Percentiles rank a stretch among this genome's conserved stretches.
phyloP scores from a whole-genome alignment of 345 rosid species.

The Garcia nutans region DNA sequence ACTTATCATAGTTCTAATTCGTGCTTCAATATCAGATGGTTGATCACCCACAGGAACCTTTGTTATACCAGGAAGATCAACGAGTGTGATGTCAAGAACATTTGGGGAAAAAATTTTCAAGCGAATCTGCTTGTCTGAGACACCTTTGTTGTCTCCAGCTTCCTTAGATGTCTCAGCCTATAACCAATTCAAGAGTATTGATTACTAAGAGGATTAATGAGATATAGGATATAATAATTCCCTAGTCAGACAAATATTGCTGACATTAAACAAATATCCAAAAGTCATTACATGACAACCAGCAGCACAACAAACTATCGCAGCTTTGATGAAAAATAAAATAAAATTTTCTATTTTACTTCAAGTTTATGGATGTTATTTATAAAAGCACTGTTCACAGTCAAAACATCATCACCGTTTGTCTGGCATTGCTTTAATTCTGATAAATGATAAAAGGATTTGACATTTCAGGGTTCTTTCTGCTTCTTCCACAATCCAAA shows the following conservation, averaged over 20 bases:
- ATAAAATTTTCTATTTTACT: neutral
- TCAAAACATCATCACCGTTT: neutral
- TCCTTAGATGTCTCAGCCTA: conserved; percentile 86
- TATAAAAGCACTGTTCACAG: neutral
- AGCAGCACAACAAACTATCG: neutral
- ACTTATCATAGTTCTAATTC: conserved; percentile 94
- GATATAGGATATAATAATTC: neutral
- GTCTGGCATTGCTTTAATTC: neutral
- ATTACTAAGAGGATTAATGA: neutral
- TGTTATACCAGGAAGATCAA: conserved; percentile 94
- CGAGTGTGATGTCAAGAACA: conserved; percentile 90
- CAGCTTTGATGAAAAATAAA: neutral
- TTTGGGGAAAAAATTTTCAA: conserved; percentile 87
- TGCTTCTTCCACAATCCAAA: neutral
- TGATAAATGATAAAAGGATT: neutral
- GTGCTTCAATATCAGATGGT: conserved; percentile 90
- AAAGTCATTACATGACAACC: neutral
- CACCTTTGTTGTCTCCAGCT: conserved; percentile 91
- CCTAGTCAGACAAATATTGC: neutral
- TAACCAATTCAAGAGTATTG: neutral
- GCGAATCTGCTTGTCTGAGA: conserved; percentile 84
- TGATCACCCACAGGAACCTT: conserved; percentile 98
- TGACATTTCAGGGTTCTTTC: neutral
- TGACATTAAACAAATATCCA: neutral
- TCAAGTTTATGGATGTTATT: neutral